Evolutionary conservation across 768 basidiomycete genomes (phyloP), one percentile per base, ranked within the genome.

Genomic region (Hygrocybe coccinea): DNA sequence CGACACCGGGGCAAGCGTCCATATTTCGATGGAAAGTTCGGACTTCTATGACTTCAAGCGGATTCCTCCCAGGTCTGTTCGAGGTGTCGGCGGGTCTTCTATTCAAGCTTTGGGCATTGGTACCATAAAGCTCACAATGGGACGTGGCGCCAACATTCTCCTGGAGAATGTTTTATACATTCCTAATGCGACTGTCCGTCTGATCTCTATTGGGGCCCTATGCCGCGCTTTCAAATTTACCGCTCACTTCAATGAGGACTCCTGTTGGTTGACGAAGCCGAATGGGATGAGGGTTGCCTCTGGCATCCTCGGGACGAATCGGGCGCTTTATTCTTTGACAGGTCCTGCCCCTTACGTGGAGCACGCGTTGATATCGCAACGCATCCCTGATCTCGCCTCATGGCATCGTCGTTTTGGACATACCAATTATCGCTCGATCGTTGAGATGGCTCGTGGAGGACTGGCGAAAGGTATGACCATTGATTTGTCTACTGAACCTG

Each of bases 391-490:
- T 5, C 41, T 67, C 5, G 41, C 55, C 1, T 57, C 54, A 2
- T 65, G 61, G 64, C 64, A 65, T 43, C 15, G 51, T 15, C 48
- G 56, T 7, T 55, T 68, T 1, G 63, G 59, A 0, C 65, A 65
- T 33, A 50, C 48, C 2, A 59, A 56, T 37, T 52, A 58, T 17
- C 44, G 52, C 8, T 33, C 58, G 0, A 54, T 66, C 3, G 24
- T 21, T 1, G 45, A 61, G 11, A 50, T 61, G 50, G 60, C 60
- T 2, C 12, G 34, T 7, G 12, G 19, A 8, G 29, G 46, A 14
- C 33, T 48, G 44, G 55, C 57, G 4, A 35, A 43, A 56, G 62
- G 62, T 61, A 63, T 63, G 62, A 57, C 51, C 15, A 38, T 56
- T 37, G 52, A 60, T 24, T 52, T 63, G 15, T 59, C 60, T 2